phyloP scores from a whole-genome alignment of 2,329 filamentous ascomycete genomes.

The Ilyonectria sp. region DNA sequence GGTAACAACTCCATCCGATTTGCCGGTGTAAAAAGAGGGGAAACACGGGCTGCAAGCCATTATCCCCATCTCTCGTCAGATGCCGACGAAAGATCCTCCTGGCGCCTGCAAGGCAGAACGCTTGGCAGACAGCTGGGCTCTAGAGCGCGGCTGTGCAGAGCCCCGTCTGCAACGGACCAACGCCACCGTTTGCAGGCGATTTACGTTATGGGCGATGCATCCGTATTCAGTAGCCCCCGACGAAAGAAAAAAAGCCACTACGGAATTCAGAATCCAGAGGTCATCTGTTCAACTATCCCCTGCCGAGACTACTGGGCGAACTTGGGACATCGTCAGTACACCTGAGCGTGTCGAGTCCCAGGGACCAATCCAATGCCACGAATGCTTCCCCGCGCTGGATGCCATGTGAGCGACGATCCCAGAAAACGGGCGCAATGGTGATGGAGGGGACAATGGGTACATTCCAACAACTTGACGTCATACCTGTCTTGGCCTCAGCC shows the following conservation, averaged over 20 bases:
- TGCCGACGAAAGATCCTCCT: neutral
- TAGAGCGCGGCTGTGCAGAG: constrained; percentile 17
- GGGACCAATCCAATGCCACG: constrained; percentile 10
- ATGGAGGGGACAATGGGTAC: neutral
- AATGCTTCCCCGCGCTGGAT: constrained; percentile 20
- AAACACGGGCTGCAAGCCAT: neutral
- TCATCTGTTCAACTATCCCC: neutral
- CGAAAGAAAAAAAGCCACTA: neutral
- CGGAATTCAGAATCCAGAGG: neutral
- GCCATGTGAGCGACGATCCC: constrained; percentile 29
- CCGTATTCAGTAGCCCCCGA: constrained; percentile 1
- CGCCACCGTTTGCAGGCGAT: neutral
- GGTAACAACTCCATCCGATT: neutral
- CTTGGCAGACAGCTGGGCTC: constrained; percentile 20
- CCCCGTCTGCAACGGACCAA: neutral
- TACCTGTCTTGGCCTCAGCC: neutral
- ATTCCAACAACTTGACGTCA: constrained; percentile 15
- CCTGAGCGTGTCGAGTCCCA: neutral
- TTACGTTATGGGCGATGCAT: neutral
- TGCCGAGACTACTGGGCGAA: too few species aligned
- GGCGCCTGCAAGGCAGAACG: constrained; percentile 20
- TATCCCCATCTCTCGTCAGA: neutral
- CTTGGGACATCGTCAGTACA: neutral
- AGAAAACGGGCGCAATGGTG: neutral
- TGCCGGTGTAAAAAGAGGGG: neutral